Conservation (phyloP, 306 rosid species). For the Begonia fuchsioides region DNA sequence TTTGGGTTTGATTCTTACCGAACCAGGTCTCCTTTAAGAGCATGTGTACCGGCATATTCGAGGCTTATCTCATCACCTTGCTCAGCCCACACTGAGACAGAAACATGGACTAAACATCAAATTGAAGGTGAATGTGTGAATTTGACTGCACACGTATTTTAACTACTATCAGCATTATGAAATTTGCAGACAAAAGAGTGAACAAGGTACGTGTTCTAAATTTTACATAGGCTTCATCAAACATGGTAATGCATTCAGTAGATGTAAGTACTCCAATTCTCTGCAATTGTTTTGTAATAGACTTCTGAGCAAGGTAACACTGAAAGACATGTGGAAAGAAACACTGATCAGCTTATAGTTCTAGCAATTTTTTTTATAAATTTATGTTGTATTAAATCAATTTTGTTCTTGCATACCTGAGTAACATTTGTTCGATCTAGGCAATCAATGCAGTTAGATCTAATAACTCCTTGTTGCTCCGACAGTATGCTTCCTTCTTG, state of each 20-base stretch:
- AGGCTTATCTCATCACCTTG: slow-evolving; percentile 96
- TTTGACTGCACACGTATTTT: too few relatives aligned
- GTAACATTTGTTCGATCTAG: slow-evolving; percentile 96
- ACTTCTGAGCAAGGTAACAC: too few relatives aligned
- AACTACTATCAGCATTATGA: not conserved
- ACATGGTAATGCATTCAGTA: slow-evolving; percentile 51
- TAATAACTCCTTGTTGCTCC: slow-evolving; percentile 67
- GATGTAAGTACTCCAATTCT: slow-evolving; percentile 42
- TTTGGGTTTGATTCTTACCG: slow-evolving; percentile 30
- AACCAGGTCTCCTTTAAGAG: slow-evolving; percentile 88
- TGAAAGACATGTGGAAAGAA: slow-evolving; percentile 13
- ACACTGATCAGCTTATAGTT: slow-evolving; percentile 2
- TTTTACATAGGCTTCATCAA: slow-evolving; percentile 48
- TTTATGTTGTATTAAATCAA: not conserved
- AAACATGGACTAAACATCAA: slow-evolving; percentile 3
- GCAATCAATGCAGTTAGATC: slow-evolving; percentile 86
- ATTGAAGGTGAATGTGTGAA: not conserved
- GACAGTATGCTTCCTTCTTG: slow-evolving; percentile 40
- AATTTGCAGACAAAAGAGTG: slow-evolving; percentile 2
- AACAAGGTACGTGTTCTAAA: slow-evolving; percentile 56
- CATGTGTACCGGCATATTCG: slow-evolving; percentile 79
- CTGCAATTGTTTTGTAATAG: slow-evolving; percentile 56
- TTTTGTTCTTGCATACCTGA: slow-evolving; percentile 47
- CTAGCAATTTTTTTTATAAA: not conserved
- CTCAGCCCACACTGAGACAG: slow-evolving; percentile 74